These are phyloP conservation scores for Crotalaria pallida DNA, from an alignment of 306 rosid species.

Conservation along the genomic window DNA sequence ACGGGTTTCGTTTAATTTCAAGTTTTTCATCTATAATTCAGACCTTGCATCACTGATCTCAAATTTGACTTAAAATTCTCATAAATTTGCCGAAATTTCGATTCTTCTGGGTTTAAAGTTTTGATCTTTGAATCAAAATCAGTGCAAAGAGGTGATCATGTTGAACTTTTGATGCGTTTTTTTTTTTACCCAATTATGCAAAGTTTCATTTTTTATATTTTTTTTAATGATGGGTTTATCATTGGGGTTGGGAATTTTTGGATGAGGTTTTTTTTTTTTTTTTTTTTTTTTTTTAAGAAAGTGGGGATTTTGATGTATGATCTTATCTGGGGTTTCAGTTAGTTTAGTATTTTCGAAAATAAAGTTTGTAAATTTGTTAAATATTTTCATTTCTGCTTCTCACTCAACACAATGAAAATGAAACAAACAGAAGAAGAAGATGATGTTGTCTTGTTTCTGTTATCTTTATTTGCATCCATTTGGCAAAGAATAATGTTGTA, in stretches of 20 bases:
- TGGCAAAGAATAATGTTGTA: too few relatives aligned
- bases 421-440: too few relatives aligned
- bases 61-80: slow-evolving; percentile 32
- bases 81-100: slow-evolving; percentile 33
- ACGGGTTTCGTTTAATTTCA: slow-evolving; percentile 29
- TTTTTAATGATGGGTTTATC: slow-evolving; percentile 24
- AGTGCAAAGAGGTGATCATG: slow-evolving; percentile 46
- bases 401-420: too few relatives aligned
- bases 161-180: slow-evolving; percentile 22
- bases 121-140: slow-evolving; percentile 28
- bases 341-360: background rate
- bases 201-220: slow-evolving; percentile 18
- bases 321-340: slow-evolving; percentile 13
- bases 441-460: too few relatives aligned
- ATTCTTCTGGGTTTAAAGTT: slow-evolving; percentile 20
- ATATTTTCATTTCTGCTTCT: background rate
- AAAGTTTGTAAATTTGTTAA: background rate
- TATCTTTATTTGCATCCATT: too few relatives aligned
- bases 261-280: slow-evolving; percentile 6
- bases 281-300: slow-evolving; percentile 23
- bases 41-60: slow-evolving; percentile 30
- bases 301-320: slow-evolving; percentile 11
- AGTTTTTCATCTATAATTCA: background rate
- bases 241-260: slow-evolving; percentile 15
- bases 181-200: slow-evolving; percentile 9